Evolutionary conservation across 164 flowering plant species (phyloP), one percentile per base, ranked within the genome.

Genomic region (Tetracentron sinense): DNA sequence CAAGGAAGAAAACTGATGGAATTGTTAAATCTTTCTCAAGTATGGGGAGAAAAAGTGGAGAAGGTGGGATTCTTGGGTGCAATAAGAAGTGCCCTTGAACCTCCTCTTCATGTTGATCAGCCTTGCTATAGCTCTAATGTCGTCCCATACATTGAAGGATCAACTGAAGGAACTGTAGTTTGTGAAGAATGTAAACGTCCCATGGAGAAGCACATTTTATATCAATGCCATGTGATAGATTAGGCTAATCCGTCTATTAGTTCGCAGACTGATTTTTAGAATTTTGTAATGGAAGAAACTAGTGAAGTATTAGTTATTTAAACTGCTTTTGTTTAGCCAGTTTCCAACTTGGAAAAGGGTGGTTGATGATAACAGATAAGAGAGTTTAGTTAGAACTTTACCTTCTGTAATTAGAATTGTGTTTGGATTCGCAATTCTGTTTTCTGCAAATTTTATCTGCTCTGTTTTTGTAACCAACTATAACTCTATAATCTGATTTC

Each of bases 101-200:
- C 67, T 44, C 42, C 54, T 33, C 63, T 7, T n/a, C n/a, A 42
- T 6, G 51, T 42, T 11, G 72, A 27, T 10, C 44, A 38, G 33
- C 78, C 74, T 28, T 83, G 90, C 54, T 8, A 42, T 66, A 77
- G 75, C 57, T 58, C 66, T n/a, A 61, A 28, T 7, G 28, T 69
- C 50, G 52, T 56, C 8, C 62, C 58, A 19, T 69, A 42, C 25
- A 16, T 19, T 35, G 62, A 69, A 50, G 53, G 63, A 29, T 56
- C 33, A 7, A 62, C 6, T 23, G 66, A 63, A 62, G 63, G 67
- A 23, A 57, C 3, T 27, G 38, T 21, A 23, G 50, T 67, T 58
- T 91, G 97, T 55, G 73, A 70, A n/a, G 66, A 71, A 51, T 92
- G 97, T 69, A 77, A 69, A 63, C 71, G 75, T 3, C 79, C 75